These are phyloP conservation scores for Verticillium longisporum DNA, from an alignment of 2,329 filamentous ascomycete species.

Conservation along the genomic window DNA sequence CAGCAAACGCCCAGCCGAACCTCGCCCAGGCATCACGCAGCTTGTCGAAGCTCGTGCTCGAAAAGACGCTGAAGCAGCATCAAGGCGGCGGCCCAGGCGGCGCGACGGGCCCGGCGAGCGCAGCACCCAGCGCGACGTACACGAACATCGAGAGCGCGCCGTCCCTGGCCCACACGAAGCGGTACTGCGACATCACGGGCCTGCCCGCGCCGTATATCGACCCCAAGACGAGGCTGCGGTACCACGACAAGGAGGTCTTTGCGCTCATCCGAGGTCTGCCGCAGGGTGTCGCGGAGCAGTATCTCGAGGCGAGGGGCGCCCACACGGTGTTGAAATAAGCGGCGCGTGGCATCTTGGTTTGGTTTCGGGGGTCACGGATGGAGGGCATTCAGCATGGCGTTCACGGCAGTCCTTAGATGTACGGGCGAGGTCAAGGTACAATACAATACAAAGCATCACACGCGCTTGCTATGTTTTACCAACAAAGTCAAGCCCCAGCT, in stretches of 20 bases:
- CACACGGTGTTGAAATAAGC: slow-evolving; percentile 84
- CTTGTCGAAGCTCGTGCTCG: slow-evolving; percentile 79
- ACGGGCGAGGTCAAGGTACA: neutral
- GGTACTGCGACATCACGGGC: slow-evolving; percentile 95
- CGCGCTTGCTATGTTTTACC: slow-evolving; percentile 57
- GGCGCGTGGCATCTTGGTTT: neutral
- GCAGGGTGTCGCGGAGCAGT: slow-evolving; percentile 79
- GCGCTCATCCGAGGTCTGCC: slow-evolving; percentile 71
- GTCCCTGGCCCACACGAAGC: slow-evolving; percentile 74
- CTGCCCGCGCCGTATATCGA: slow-evolving; percentile 87
- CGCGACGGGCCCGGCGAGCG: slow-evolving; percentile 57
- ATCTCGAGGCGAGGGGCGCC: slow-evolving; percentile 81
- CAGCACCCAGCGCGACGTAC: slow-evolving; percentile 74
- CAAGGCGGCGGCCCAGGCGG: slow-evolving; percentile 37
- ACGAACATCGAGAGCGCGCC: slow-evolving; percentile 96
- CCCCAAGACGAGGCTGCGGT: slow-evolving; percentile 87
- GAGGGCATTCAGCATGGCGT: neutral
- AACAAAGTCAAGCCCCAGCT: slow-evolving; percentile 95
- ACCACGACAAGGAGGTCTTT: slow-evolving; percentile 92
- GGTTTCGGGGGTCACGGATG: neutral
- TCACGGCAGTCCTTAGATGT: neutral
- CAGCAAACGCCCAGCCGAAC: slow-evolving; percentile 45
- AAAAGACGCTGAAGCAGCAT: slow-evolving; percentile 60
- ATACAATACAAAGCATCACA: neutral
- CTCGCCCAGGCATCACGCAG: slow-evolving; percentile 85